phyloP scores from a whole-genome alignment of 768 basidiomycete species.

The Mycena vitilis region DNA sequence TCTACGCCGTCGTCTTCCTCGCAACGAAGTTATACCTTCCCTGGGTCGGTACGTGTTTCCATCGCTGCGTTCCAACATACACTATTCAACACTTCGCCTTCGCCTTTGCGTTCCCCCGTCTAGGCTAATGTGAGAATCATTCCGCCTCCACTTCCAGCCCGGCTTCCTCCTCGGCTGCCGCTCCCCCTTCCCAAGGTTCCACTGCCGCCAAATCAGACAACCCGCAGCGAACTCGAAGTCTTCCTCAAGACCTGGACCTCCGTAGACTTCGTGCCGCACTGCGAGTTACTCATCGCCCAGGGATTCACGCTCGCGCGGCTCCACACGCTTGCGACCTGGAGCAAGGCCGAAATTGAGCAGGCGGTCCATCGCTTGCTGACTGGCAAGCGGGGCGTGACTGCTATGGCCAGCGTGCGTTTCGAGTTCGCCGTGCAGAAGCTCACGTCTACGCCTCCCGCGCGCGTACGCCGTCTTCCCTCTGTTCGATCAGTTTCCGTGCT shows the following conservation, averaged over 20 bases:
- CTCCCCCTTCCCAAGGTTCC: neutral
- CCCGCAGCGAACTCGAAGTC: neutral
- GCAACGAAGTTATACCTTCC: no score
- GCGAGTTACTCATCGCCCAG: neutral
- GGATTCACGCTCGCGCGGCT: conserved; percentile 1
- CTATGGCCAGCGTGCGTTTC: neutral
- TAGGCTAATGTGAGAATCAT: neutral
- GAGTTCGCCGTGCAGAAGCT: conserved; percentile 10
- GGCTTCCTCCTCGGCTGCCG: no score
- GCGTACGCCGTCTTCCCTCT: neutral
- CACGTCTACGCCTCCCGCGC: neutral
- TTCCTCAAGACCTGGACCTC: neutral
- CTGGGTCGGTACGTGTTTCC: neutral
- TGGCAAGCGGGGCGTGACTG: neutral
- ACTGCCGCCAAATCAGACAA: neutral
- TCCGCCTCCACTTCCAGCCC: neutral
- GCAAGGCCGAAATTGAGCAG: neutral
- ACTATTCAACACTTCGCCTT: no score
- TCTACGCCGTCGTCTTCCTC: neutral
- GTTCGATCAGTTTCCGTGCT: neutral
- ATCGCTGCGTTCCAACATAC: no score
- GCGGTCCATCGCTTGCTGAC: neutral
- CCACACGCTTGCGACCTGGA: neutral
- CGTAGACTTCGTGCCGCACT: conserved; percentile 1
- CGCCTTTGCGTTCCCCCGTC: no score